Percentiles rank a stretch among this genome's conserved stretches.
Evolutionary conservation across 257 asterid species (phyloP).

Genomic region (Solanum tarapatanum): DNA sequence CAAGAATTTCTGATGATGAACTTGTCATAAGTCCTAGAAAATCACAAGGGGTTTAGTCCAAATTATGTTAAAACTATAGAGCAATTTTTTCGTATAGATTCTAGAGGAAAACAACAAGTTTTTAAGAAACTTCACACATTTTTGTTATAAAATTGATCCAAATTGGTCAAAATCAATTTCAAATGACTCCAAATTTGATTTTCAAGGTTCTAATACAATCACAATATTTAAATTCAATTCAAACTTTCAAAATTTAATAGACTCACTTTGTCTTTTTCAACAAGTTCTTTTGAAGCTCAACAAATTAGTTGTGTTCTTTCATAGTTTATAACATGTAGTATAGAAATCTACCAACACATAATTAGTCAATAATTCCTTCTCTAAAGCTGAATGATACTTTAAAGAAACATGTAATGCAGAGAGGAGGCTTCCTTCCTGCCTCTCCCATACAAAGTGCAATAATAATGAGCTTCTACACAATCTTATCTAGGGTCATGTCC

Average conservation of each 20-base stretch:
- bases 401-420: too few species aligned
- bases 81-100: too few species aligned
- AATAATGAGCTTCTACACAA: too few species aligned
- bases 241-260: neutral
- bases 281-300: neutral
- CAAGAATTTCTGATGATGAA: neutral
- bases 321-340: too few species aligned
- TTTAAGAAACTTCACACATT: neutral
- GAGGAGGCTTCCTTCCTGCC: too few species aligned
- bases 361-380: too few species aligned
- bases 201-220: neutral
- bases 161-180: neutral
- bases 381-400: too few species aligned
- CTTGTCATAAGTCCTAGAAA: neutral
- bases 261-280: neutral
- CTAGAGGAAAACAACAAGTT: neutral
- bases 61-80: neutral
- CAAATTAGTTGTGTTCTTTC: neutral
- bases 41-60: neutral
- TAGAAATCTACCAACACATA: too few species aligned
- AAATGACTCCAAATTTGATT: neutral
- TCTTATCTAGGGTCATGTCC: neutral
- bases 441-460: too few species aligned
- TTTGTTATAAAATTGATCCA: neutral
- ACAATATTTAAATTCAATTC: neutral